These are phyloP conservation scores for Rhodotorula sp. DNA, from an alignment of 1,284 basidiomycete genomes.

Conservation along the genomic window DNA sequence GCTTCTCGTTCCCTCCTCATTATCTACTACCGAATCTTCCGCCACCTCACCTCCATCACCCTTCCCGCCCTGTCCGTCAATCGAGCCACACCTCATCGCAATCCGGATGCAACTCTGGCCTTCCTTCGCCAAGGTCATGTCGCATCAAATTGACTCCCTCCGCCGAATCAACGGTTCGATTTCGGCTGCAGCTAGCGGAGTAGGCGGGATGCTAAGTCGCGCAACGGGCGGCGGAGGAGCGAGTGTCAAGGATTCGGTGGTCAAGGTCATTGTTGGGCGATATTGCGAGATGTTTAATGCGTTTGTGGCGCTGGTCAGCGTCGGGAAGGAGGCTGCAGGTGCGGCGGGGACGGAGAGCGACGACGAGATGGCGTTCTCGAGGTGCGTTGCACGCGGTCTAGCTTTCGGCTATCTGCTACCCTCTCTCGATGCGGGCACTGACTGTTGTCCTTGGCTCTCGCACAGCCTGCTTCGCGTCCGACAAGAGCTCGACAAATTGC, in stretches of 20 bases:
- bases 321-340: not conserved
- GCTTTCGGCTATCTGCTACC: too few species aligned
- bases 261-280: constrained; percentile 60
- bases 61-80: constrained; percentile 66
- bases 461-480: constrained; percentile 77
- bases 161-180: constrained; percentile 65
- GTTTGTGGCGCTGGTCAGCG: constrained; percentile 57
- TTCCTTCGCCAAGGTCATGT: constrained; percentile 80
- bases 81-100: constrained; percentile 73
- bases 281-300: constrained; percentile 77
- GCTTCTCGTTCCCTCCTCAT: constrained; percentile 56
- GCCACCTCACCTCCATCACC: constrained; percentile 54
- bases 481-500: constrained; percentile 77
- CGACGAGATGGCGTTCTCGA: constrained; percentile 91
- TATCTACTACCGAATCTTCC: constrained; percentile 71
- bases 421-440: not conserved
- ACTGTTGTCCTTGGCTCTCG: not conserved
- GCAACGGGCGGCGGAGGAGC: constrained; percentile 57
- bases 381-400: constrained; percentile 57
- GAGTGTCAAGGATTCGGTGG: constrained; percentile 60
- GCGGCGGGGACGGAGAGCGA: constrained; percentile 47
- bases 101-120: constrained; percentile 86
- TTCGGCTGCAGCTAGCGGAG: constrained; percentile 42
- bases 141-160: constrained; percentile 74
- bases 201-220: constrained; percentile 51